Evolutionary conservation across 164 flowering plant species (phyloP).

Genomic region (Annona squamosa): DNA sequence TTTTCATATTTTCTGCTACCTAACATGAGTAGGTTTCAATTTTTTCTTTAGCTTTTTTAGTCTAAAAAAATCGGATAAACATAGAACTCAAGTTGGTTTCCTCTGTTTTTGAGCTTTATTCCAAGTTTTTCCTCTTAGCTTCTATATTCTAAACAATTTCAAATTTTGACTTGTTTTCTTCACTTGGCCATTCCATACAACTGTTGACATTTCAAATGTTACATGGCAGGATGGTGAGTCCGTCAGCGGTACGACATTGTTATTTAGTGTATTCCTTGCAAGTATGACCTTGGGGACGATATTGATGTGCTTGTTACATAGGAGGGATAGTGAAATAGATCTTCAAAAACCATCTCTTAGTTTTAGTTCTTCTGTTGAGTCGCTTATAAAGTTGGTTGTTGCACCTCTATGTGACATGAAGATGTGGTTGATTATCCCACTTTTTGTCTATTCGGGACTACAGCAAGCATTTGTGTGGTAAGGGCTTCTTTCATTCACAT

Average conservation of each 20-base stretch:
- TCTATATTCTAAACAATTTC: too few relatives aligned
- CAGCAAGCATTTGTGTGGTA: conserved; percentile 98
- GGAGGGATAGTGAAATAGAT: conserved; percentile 37
- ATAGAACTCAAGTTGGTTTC: too few relatives aligned
- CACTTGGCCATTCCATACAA: background rate
- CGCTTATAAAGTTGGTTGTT: conserved; percentile 36
- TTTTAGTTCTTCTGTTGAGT: conserved; percentile 32
- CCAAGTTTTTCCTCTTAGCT: too few relatives aligned
- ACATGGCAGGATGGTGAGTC: conserved; percentile 54
- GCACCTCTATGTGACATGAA: conserved; percentile 52
- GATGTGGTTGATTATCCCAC: conserved; percentile 78
- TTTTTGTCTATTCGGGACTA: conserved; percentile 87
- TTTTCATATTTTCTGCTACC: too few relatives aligned
- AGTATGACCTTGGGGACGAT: conserved; percentile 74
- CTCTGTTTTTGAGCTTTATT: too few relatives aligned
- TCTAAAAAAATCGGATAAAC: too few relatives aligned
- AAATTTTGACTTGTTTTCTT: too few relatives aligned
- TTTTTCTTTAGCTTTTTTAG: too few relatives aligned
- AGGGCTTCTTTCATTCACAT: background rate
- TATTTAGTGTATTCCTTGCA: conserved; percentile 68
- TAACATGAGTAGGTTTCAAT: too few relatives aligned
- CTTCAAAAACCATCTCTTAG: conserved; percentile 27
- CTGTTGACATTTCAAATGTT: conserved; percentile 2
- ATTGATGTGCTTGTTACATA: conserved; percentile 71
- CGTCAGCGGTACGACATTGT: conserved; percentile 59